These are phyloP conservation scores for Psidium friedrichsthalianum DNA, from an alignment of 345 rosid genomes.

Conservation along the genomic window DNA sequence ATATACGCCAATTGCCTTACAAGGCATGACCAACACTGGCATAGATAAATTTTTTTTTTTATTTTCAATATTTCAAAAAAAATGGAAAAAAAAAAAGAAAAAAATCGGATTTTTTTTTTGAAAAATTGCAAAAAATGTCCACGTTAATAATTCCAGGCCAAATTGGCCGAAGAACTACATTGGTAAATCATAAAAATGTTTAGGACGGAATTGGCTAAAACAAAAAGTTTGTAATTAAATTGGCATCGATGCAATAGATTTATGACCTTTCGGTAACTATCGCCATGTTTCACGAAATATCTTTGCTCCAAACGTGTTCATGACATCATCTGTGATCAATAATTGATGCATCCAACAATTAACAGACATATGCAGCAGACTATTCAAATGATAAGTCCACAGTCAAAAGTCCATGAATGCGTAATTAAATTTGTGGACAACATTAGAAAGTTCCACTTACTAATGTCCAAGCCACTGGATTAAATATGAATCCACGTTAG, in stretches of 20 bases:
- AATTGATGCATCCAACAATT: not conserved
- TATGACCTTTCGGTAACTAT: fast-evolving
- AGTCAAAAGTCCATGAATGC: not conserved
- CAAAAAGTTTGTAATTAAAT: fast-evolving
- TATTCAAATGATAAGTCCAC: not conserved
- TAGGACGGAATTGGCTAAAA: not conserved
- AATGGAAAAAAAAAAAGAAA: not conserved
- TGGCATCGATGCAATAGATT: fast-evolving
- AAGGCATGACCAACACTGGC: fast-evolving
- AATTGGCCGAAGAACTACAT: not conserved
- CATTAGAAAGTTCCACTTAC: not conserved
- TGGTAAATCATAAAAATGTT: not conserved
- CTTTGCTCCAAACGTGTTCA: not conserved
- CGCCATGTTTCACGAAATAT: fast-evolving
- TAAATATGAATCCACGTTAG: not conserved
- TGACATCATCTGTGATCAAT: not conserved
- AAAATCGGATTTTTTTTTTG: not conserved
- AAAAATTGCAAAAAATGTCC: not conserved
- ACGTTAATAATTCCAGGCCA: fast-evolving
- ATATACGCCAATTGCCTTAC: fast-evolving
- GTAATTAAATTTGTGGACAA: not conserved
- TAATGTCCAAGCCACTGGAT: not conserved
- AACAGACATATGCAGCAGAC: not conserved
- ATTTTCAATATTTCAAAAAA: not conserved
- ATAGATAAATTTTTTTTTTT: not conserved